Evolutionary conservation across 2,329 filamentous ascomycete genomes (phyloP).

Genomic region (Aspergillus fijiensis): DNA sequence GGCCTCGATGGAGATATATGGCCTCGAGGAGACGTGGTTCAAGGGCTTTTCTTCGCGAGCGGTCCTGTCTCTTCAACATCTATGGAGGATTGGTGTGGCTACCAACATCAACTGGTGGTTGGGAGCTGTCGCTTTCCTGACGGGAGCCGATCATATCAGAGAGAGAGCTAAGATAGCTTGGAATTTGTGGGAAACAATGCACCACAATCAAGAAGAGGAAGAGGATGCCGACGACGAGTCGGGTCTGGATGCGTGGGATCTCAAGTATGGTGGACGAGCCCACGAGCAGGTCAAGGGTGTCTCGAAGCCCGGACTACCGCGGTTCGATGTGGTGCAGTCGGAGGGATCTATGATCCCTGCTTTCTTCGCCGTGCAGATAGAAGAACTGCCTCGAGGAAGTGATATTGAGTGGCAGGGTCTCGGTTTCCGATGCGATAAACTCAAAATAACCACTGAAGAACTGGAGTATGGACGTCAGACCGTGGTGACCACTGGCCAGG

Average conservation of each 20-base stretch:
- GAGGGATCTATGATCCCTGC: slow-evolving; percentile 53
- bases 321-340: slow-evolving; percentile 28
- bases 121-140: slow-evolving; percentile 72
- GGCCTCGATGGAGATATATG: slow-evolving; percentile 64
- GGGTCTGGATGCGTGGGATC: slow-evolving; percentile 49
- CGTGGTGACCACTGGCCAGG: slow-evolving; percentile 25
- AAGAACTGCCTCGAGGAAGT: slow-evolving; percentile 70
- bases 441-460: slow-evolving; percentile 22
- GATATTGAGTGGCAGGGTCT: slow-evolving; percentile 81
- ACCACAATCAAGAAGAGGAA: slow-evolving; percentile 25
- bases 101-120: slow-evolving; percentile 73
- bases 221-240: slow-evolving; percentile 52
- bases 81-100: slow-evolving; percentile 76
- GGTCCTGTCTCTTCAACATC: slow-evolving; percentile 77
- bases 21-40: slow-evolving; percentile 18
- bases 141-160: slow-evolving; percentile 39
- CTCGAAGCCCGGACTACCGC: slow-evolving; percentile 22
- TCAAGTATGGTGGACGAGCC: slow-evolving; percentile 57
- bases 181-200: slow-evolving; percentile 47
- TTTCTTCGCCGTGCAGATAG: slow-evolving; percentile 73
- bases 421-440: slow-evolving; percentile 51
- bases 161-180: slow-evolving; percentile 41
- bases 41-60: slow-evolving; percentile 58
- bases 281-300: slow-evolving; percentile 33
- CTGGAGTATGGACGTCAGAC: slow-evolving; percentile 19